Evolutionary conservation across 805 yeast species (phyloP), one percentile per base, ranked within the genome.

Genomic region (Candida yuanshanica): DNA sequence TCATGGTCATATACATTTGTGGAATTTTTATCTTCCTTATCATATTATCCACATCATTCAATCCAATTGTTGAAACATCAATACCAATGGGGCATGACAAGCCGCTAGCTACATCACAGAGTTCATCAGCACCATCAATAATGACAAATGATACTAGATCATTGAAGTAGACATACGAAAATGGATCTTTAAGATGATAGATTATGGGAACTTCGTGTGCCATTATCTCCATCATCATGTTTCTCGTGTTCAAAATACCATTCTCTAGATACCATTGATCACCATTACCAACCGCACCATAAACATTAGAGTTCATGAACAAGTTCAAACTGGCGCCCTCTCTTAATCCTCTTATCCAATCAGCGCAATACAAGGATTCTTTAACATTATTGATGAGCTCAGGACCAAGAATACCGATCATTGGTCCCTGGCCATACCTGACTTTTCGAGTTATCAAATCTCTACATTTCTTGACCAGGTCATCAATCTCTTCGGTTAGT

Each of bases 151-250:
- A 61, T 51, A 64, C 70, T 42, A 72, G 55, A 50, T 75, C 81
- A 1, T 73, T 59, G 36, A 69, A 63, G 54, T 69, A 74, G 43
- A 74, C 77, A 1, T 78, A 77, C 3, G 76, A 65, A 27, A 75
- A 61, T 2, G 75, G 70, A 51, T 73, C 77, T 18, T 69, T 59
- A 37, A 69, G 53, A 41, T 67, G 69, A 11, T 72, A 72, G 2
- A 69, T 71, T 16, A 75, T 48, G 2, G 79, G 76, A 44, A 70
- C 62, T 33, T 60, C 57, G 10, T 4, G 31, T 35, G 60, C 63
- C 4, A 74, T 70, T 37, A 73, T 50, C 42, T 66, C 68, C 34
- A 62, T 54, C 18, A 70, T 49, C 34, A 69, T 47, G 3, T 65
- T 59, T 20, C 76, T 55, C 48, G 69, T 64, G 23, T 54, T 48